Percentiles rank a stretch among this genome's conserved stretches.
Evolutionary conservation across 2,329 filamentous ascomycete genomes (phyloP).

Genomic region (Clonostachys rhizophaga): DNA sequence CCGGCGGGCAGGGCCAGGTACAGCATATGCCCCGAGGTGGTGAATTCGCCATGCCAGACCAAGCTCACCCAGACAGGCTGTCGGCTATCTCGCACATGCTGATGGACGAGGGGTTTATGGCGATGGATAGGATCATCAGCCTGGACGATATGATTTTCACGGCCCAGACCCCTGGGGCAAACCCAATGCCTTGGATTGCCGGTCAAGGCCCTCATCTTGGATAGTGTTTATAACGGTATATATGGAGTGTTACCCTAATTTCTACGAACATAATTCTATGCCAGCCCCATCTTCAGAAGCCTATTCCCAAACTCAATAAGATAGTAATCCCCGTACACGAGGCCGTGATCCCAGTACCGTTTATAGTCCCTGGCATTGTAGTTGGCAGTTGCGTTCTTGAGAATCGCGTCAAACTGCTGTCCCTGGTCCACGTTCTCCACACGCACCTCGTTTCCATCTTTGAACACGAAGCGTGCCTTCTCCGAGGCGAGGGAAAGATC

Average conservation of each 20-base stretch:
- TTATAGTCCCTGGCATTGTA: constrained; percentile 18
- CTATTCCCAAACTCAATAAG: constrained; percentile 41
- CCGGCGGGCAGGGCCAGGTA: not conserved
- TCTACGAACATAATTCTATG: not conserved
- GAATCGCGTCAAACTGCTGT: constrained; percentile 18
- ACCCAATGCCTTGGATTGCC: not conserved
- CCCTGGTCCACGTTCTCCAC: not conserved
- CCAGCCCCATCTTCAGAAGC: constrained; percentile 24
- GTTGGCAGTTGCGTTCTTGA: constrained; percentile 25
- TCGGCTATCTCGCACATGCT: constrained; percentile 21
- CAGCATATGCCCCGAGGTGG: not conserved
- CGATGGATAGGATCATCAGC: constrained; percentile 23
- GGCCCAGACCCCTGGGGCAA: not conserved
- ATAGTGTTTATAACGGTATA: not conserved
- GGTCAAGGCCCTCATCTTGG: not conserved
- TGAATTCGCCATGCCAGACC: no score
- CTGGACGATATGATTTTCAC: constrained; percentile 28
- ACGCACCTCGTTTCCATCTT: not conserved
- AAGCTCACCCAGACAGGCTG: constrained; percentile 12
- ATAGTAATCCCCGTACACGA: constrained; percentile 46
- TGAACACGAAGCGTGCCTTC: constrained; percentile 7
- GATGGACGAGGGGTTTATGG: constrained; percentile 22
- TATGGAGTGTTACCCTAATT: not conserved
- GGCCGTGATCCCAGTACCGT: constrained; percentile 26
- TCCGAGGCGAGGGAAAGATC: constrained; percentile 17